These are phyloP conservation scores for Cyathus pygmaeus DNA, from an alignment of 1,284 basidiomycete genomes.

Conservation along the genomic window DNA sequence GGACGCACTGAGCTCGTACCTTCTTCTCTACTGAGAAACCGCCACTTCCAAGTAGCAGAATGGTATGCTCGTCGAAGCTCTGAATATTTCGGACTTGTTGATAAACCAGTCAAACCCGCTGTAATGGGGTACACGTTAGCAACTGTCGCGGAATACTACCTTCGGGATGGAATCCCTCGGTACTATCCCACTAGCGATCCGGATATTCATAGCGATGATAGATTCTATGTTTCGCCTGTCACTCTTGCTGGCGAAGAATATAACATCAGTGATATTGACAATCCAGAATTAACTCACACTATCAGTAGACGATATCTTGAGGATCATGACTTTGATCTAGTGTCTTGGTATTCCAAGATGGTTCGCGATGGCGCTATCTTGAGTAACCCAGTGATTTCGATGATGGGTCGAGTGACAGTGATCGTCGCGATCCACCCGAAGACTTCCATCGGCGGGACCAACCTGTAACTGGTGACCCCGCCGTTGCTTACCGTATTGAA, in stretches of 20 bases:
- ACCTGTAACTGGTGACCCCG: too few species aligned
- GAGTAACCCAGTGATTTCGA: not conserved
- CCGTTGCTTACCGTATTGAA: too few species aligned
- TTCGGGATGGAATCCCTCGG: not conserved
- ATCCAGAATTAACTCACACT: not conserved
- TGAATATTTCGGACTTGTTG: too few species aligned
- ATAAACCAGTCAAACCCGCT: too few species aligned
- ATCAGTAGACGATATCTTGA: not conserved
- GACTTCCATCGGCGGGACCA: too few species aligned
- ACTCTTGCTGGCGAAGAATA: not conserved
- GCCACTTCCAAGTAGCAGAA: too few species aligned
- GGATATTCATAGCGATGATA: not conserved
- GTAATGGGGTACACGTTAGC: too few species aligned
- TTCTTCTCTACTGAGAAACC: too few species aligned
- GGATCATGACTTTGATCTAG: constrained; percentile 1
- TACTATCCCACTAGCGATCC: not conserved
- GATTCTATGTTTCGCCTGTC: not conserved
- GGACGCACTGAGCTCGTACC: too few species aligned
- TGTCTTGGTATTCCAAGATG: not conserved
- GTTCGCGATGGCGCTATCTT: constrained; percentile 22
- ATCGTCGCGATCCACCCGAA: too few species aligned
- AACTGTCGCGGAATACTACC: not conserved
- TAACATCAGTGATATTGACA: not conserved
- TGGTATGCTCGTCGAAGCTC: too few species aligned
- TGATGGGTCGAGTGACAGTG: too few species aligned